These are phyloP conservation scores for Pseudocercospora musae DNA, from an alignment of 2,329 filamentous ascomycete genomes.

Conservation along the genomic window DNA sequence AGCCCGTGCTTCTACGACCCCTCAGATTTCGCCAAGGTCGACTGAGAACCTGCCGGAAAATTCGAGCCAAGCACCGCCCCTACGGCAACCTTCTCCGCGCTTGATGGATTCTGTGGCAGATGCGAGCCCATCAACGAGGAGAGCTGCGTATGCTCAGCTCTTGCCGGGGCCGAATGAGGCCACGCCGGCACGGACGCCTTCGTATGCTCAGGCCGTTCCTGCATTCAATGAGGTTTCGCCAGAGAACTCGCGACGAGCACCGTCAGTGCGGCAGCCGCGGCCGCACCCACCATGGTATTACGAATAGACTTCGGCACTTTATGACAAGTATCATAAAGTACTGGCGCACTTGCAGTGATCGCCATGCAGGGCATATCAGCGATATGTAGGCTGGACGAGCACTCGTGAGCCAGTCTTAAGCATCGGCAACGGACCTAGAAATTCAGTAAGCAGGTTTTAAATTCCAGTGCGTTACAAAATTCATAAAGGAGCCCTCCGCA, in stretches of 20 bases:
- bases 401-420: neutral
- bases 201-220: neutral
- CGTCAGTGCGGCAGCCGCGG: neutral
- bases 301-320: neutral
- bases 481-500: too few species aligned
- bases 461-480: too few species aligned
- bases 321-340: neutral
- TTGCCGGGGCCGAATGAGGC: too few species aligned
- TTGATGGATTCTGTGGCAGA: neutral
- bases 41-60: neutral
- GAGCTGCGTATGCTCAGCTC: too few species aligned
- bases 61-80: neutral
- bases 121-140: too few species aligned
- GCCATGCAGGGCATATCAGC: neutral
- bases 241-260: neutral
- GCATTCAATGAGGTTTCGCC: neutral
- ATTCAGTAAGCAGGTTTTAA: neutral
- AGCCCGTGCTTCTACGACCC: neutral
- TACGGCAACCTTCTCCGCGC: neutral
- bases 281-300: neutral
- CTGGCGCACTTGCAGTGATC: neutral
- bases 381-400: neutral
- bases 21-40: neutral
- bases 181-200: neutral
- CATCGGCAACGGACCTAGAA: neutral